Conservation (phyloP, 495 filamentous ascomycete species). For the Clohesyomyces aquaticus region DNA sequence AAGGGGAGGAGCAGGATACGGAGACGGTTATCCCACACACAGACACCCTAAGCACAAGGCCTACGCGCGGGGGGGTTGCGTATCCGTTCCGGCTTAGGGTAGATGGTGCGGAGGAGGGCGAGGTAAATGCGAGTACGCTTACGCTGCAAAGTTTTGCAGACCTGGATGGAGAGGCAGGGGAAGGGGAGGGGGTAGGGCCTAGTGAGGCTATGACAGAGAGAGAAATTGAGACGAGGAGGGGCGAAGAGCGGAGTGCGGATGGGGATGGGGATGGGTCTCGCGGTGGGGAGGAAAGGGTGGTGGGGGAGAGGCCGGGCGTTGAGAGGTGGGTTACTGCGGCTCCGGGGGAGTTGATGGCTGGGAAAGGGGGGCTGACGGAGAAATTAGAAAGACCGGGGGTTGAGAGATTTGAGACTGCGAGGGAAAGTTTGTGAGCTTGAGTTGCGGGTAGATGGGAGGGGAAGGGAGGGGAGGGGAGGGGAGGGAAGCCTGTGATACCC, state of each 20-base stretch:
- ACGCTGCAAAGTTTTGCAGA: slow-evolving; percentile 35
- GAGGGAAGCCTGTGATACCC: slow-evolving; percentile 1
- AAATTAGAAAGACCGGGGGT: slow-evolving; percentile 26
- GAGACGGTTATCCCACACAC: slow-evolving; percentile 28
- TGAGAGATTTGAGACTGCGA: slow-evolving; percentile 33
- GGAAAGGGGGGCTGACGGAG: not conserved
- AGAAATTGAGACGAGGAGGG: not conserved
- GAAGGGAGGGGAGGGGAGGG: not conserved
- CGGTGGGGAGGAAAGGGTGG: slow-evolving; percentile 5
- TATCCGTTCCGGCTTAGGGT: slow-evolving; percentile 41
- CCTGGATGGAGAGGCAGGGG: not conserved
- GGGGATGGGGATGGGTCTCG: not conserved
- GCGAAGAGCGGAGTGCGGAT: not conserved
- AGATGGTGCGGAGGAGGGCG: slow-evolving; percentile 21
- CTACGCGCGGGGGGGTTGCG: slow-evolving; percentile 35
- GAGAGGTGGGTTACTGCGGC: slow-evolving; percentile 38
- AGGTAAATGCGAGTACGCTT: slow-evolving; percentile 35
- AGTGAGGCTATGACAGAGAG: not conserved
- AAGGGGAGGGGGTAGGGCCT: not conserved
- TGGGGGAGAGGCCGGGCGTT: slow-evolving; percentile 24
- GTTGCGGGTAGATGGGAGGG: not conserved
- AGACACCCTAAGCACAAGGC: slow-evolving; percentile 31
- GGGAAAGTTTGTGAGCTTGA: slow-evolving; percentile 14
- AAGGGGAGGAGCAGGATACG: slow-evolving; percentile 13
- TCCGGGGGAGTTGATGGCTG: slow-evolving; percentile 6